Evolutionary conservation across 1,284 basidiomycete genomes (phyloP), one percentile per base, ranked within the genome.

Genomic region (Serendipita sp.): DNA sequence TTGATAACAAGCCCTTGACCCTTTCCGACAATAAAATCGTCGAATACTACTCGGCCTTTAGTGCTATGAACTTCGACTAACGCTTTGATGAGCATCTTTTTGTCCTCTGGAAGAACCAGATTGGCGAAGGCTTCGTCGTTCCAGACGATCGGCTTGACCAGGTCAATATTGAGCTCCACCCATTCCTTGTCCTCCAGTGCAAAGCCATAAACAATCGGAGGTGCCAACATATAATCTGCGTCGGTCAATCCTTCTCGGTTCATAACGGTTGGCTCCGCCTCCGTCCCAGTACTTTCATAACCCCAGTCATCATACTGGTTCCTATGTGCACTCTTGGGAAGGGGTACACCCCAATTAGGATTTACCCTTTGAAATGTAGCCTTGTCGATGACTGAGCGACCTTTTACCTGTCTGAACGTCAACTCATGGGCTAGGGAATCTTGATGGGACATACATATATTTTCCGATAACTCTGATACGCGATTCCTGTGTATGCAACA

Each of bases 11-110:
- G 74, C 3, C 82, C 82, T 32, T 80, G 78, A 4, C 82, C 82
- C 68, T 84, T 83, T 60, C 80, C 82, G 67, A 79, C 76, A 65
- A 83, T 79, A 67, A 83, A 82, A 67, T 83, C 82, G 65, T 83
- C 82, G 67, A 83, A 81, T 15, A 77, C 76, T 13, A 60, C 32
- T 10, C 30, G 26, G n/a, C 8, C 32, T 64, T 78, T 76, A 10
- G 72, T 71, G 68, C 78, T 77, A 67, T 84, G 82, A 1, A 80
- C 78, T 65, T 82, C 80, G 13, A 83, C 78, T 3, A 83, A 76
- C 0, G 81, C 81, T 45, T 77, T 77, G 8, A 84, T 73, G 4
- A 83, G 76, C 12, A 74, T 70, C 72, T 83, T 84, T 53, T 78
- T 75, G 44, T 74, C 76, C 0, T 71, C 66, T 0, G 80, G 78